Percentiles rank a stretch among this genome's conserved stretches.
phyloP scores from a whole-genome alignment of 2,329 filamentous ascomycete species.

The Albophoma yamanashiensis region DNA sequence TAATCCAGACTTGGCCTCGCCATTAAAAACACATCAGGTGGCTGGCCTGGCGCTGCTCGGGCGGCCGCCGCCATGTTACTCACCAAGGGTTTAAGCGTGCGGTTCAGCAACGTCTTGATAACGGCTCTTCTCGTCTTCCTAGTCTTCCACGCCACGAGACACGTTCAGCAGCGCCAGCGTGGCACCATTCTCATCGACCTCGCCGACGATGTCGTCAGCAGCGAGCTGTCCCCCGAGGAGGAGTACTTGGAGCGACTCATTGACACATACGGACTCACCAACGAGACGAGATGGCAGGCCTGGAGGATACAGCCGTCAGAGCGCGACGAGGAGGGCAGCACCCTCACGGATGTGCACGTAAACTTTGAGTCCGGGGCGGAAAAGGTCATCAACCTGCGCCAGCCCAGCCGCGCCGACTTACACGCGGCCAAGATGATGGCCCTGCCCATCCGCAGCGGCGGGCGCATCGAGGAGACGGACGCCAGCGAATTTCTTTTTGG shows the following conservation, averaged over 20 bases:
- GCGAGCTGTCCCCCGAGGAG: conserved; percentile 16
- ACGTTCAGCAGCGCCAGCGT: conserved; percentile 4
- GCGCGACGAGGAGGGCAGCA: conserved; percentile 13
- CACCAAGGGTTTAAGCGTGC: conserved; percentile 13
- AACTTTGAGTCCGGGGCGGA: conserved; percentile 19
- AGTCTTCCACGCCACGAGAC: conserved; percentile 11
- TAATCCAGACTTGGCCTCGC: background rate
- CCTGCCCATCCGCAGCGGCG: conserved; percentile 20
- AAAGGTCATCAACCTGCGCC: conserved; percentile 14
- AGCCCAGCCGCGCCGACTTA: conserved; percentile 13
- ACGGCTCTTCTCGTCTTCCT: conserved; percentile 14
- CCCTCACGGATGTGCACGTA: conserved; percentile 17
- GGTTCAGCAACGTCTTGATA: conserved; percentile 11
- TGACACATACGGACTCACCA: conserved; percentile 16
- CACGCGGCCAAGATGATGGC: conserved; percentile 18
- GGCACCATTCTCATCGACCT: conserved; percentile 1
- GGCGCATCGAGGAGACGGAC: conserved; percentile 21
- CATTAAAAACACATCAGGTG: background rate
- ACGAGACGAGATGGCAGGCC: conserved; percentile 21
- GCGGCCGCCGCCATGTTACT: conserved; percentile 13
- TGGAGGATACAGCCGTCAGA: conserved; percentile 20
- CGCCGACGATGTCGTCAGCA: conserved; percentile 4
- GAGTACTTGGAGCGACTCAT: conserved; percentile 19
- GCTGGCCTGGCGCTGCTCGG: conserved; percentile 2
- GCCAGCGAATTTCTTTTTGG: conserved; percentile 31